Base-by-base conservation (phyloP, 495 filamentous ascomycete species). In the Xylaria grammica region DNA sequence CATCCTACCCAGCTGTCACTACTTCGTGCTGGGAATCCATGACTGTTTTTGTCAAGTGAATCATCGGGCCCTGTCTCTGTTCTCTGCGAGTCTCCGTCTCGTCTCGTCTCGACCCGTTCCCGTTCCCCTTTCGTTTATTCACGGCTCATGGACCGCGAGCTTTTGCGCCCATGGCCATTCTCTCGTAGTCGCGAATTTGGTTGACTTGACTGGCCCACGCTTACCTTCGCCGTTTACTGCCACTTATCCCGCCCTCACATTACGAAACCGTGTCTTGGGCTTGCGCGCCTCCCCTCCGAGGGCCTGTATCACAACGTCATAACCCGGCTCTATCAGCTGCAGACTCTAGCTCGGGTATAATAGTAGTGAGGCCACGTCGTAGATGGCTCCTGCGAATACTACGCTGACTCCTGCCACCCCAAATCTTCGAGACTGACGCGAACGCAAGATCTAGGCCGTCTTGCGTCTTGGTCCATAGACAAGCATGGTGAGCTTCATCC, bases 401-500 rank as follows among this genome's bases (percentile, higher is more conserved):
- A 24, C 42, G 51, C 57, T 66, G 58, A 63, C 49, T 48, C 55
- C 44, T 34, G 17, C 40, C 34, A 19, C 36, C 57, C 38, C 58
- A 11, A 49, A 56, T 40, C 60, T 57, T 57, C 22, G 50, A 67
- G 61, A 63, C 61, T 48, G 40, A 71, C 62, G 42, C 26, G 53
- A 55, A 17, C 53, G 53, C 40, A 60, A 58, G 29, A 44, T 42
- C 58, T 51, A 49, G 60, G 57, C 49, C 59, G 64, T 56, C 60
- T 63, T 46, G 60, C 60, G 71, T 57, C 62, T 69, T 17, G 51
- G 57, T 55, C 60, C n/a, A 29, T 30, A 73, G 65, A 60, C 26
- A 55, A 55, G 66, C 66, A 74, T 74, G 70, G 72, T 73, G 50
- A 69, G 70, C 67, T 66, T 42, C 64, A 58, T 30, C 52, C 32